Percentiles rank a stretch among this genome's conserved stretches.
Conservation (phyloP, 2,329 filamentous ascomycete species). For the Aspergillus ochraceoroseus region DNA sequence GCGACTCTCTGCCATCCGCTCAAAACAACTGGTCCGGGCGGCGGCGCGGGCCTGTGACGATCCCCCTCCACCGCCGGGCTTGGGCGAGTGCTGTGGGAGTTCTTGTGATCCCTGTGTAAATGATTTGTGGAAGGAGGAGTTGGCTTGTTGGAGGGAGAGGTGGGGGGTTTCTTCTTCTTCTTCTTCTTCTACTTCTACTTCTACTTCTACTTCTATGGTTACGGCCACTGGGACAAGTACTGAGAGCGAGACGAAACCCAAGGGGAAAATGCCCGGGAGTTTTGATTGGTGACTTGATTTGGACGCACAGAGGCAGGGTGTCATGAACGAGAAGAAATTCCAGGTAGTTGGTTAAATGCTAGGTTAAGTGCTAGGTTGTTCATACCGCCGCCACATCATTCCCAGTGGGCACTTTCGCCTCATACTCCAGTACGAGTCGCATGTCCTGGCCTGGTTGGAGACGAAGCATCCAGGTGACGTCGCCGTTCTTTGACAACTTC, state of each 20-base stretch:
- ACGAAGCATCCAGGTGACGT: slow-evolving; percentile 56
- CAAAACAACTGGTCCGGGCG: slow-evolving; percentile 33
- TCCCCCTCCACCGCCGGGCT: slow-evolving; percentile 31
- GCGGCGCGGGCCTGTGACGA: slow-evolving; percentile 29
- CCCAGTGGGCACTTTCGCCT: slow-evolving; percentile 51
- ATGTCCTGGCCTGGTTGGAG: slow-evolving; percentile 56
- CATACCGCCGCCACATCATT: slow-evolving; percentile 15
- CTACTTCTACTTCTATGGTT: background rate
- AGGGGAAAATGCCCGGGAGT: slow-evolving; percentile 22
- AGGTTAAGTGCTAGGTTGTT: no score
- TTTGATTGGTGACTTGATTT: slow-evolving; percentile 19
- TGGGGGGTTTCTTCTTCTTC: slow-evolving; percentile 25
- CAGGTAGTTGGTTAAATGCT: background rate
- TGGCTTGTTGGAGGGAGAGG: slow-evolving; percentile 32
- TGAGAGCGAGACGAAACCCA: slow-evolving; percentile 7
- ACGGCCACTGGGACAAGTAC: background rate
- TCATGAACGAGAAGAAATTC: no score
- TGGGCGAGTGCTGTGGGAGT: slow-evolving; percentile 36
- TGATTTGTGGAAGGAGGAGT: slow-evolving; percentile 35
- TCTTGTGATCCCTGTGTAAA: slow-evolving; percentile 37
- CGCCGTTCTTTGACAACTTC: slow-evolving; percentile 53
- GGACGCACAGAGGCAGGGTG: no score
- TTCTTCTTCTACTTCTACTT: background rate
- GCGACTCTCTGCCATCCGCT: slow-evolving; percentile 28
- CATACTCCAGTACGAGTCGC: slow-evolving; percentile 58